Base-by-base conservation (phyloP, 805 yeast species). In the Kodamaea kaohsiungensis region DNA sequence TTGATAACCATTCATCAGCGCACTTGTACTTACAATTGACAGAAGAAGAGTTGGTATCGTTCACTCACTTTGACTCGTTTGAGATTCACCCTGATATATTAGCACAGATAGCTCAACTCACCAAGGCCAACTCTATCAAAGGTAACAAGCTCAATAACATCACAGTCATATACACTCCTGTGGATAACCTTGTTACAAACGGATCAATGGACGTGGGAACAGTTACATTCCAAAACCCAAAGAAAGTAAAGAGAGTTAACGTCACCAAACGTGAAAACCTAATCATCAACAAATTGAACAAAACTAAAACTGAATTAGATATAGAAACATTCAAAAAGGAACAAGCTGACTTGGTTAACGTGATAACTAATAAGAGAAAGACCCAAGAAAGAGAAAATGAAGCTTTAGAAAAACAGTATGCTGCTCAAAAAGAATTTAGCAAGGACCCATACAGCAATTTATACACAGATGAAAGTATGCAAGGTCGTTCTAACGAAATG, bases 171-270 rank as follows among this genome's bases (percentile, higher is more conserved):
- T 83, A 83, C 61, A 89, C 96, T 0, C 91, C 92, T 0, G 89
- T 89, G 78, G 76, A 79, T 22, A 89, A 89, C 63, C 72, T 89
- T 53, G 76, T 80, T 43, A 86, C 86, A 59, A 83, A 83, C 50
- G 86, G 86, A 12, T 81, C 81, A 30, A 88, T 88, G 95, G 90
- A 82, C 48, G 82, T 81, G 4, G 96, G 96, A 3, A 89, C 90
- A 49, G 96, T 89, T 6, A 82, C 89, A 0, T 89, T 88, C 68
- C 81, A 85, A 54, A 83, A 86, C 55, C 78, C 76, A 1, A 82
- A 79, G 56, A 69, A 72, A 50, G 84, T 87, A 19, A 80, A 74
- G 56, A 78, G 82, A 57, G 68, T 82, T 30, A 78, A 75, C 56
- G 79, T 89, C 33, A 79, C 76, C 49, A 77, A 77, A 39, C 77